A percentile compares a stretch with the other conserved stretches of the same genome.
Evolutionary conservation across 1,284 basidiomycete species (phyloP).

Genomic region (Malassezia japonica): DNA sequence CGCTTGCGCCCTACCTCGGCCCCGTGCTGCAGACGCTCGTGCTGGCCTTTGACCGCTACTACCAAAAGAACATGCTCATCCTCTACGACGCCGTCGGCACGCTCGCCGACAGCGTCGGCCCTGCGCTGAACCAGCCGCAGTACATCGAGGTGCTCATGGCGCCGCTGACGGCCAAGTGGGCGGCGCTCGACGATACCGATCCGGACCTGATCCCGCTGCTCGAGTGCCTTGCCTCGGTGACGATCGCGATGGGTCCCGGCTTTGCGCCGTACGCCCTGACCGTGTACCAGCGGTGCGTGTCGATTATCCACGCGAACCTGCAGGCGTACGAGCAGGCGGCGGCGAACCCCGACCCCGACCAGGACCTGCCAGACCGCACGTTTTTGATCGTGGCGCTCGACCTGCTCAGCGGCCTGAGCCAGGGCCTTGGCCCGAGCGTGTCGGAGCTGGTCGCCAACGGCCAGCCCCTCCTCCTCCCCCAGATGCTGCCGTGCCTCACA

Average conservation of each 20-base stretch:
- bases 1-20: constrained; percentile 83
- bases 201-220: constrained; percentile 79
- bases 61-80: constrained; percentile 98
- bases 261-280: constrained; percentile 82
- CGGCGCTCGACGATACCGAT: constrained; percentile 76
- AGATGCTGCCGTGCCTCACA: constrained; percentile 46
- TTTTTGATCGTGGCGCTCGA: constrained; percentile 87
- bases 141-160: constrained; percentile 96
- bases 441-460: constrained; percentile 32
- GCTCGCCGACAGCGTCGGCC: constrained; percentile 86
- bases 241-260: constrained; percentile 85
- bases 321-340: constrained; percentile 62
- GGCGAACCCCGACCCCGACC: constrained; percentile 65
- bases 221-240: constrained; percentile 92
- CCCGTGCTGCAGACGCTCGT: constrained; percentile 90
- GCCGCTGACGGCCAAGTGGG: constrained; percentile 80
- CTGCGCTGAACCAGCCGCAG: constrained; percentile 70
- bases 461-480: constrained; percentile 36
- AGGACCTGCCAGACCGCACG: constrained; percentile 39
- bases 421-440: constrained; percentile 67
- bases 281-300: constrained; percentile 82
- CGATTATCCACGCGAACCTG: constrained; percentile 75
- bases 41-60: constrained; percentile 92
- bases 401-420: constrained; percentile 84
- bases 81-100: constrained; percentile 97